These are phyloP conservation scores for Neocucurbitaria cava DNA, from an alignment of 2,329 filamentous ascomycete species.

Conservation along the genomic window DNA sequence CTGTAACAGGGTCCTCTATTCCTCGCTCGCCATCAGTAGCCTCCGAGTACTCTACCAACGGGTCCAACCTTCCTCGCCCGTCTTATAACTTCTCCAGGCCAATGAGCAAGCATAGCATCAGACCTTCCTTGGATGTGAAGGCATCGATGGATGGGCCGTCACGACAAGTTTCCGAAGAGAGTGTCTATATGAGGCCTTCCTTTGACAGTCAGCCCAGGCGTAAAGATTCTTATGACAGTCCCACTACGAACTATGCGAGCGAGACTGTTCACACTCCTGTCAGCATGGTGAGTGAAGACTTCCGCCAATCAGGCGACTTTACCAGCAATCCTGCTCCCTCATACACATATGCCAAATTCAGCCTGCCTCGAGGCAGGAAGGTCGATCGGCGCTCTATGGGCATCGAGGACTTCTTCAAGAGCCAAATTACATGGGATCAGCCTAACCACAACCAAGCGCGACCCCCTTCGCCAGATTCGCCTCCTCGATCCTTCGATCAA, in stretches of 20 bases:
- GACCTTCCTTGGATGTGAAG: conserved; percentile 54
- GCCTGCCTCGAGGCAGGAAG: conserved; percentile 80
- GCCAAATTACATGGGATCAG: conserved; percentile 68
- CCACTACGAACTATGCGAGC: conserved; percentile 68
- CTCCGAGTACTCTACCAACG: conserved; percentile 76
- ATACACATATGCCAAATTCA: conserved; percentile 86
- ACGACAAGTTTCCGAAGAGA: conserved; percentile 47
- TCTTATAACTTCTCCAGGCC: conserved; percentile 95
- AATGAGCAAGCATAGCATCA: conserved; percentile 72
- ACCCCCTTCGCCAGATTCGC: conserved; percentile 49
- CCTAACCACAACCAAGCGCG: conserved; percentile 41
- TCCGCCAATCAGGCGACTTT: conserved; percentile 62
- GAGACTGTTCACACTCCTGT: conserved; percentile 73
- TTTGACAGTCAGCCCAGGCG: conserved; percentile 47
- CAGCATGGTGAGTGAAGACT: conserved; percentile 75
- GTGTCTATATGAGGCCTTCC: conserved; percentile 46
- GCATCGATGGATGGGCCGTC: conserved; percentile 45
- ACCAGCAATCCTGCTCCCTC: conserved; percentile 67
- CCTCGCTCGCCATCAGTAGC: conserved; percentile 83
- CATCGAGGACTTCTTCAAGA: conserved; percentile 48
- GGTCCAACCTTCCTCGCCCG: conserved; percentile 68
- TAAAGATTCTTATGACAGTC: conserved; percentile 51
- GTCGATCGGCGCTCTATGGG: conserved; percentile 66
- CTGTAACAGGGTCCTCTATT: conserved; percentile 62
- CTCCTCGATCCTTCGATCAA: conserved; percentile 46